Conservation (phyloP, 768 basidiomycete genomes). For the Trametes cinnabarina region DNA sequence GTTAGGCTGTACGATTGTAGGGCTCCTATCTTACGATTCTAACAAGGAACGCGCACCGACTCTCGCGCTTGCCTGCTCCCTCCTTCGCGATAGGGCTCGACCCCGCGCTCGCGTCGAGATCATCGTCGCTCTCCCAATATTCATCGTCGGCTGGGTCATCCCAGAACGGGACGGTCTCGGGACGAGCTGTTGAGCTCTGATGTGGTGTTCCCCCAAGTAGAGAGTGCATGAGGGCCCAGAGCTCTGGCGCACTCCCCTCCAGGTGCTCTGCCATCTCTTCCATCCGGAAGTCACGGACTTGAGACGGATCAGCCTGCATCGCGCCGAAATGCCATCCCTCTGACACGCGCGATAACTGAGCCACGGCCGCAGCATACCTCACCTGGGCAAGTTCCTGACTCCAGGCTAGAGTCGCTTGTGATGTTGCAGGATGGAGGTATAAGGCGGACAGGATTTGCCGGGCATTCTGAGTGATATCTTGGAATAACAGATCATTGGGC, state of each 20-base stretch:
- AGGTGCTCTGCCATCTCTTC: neutral
- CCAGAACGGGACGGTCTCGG: too few species aligned
- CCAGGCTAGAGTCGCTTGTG: neutral
- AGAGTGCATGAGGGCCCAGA: neutral
- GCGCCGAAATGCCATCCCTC: constrained; percentile 5
- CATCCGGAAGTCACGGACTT: constrained; percentile 1
- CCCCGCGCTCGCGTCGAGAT: too few species aligned
- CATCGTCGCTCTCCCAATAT: neutral
- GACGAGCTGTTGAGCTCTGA: neutral
- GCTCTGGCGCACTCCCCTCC: neutral
- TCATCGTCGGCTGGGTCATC: neutral
- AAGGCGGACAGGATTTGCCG: neutral
- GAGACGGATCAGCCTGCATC: neutral
- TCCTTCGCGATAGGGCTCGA: too few species aligned
- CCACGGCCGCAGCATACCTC: neutral
- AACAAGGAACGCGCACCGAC: too few species aligned
- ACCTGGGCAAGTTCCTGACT: neutral
- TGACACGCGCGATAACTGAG: neutral
- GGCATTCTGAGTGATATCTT: neutral
- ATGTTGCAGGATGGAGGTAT: neutral
- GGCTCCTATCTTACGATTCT: neutral
- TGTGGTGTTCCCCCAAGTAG: neutral
- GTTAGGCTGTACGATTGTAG: too few species aligned
- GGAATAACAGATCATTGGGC: neutral
- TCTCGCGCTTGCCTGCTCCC: too few species aligned